Conservation (phyloP, 257 asterid genomes). For the Asclepias syriaca region DNA sequence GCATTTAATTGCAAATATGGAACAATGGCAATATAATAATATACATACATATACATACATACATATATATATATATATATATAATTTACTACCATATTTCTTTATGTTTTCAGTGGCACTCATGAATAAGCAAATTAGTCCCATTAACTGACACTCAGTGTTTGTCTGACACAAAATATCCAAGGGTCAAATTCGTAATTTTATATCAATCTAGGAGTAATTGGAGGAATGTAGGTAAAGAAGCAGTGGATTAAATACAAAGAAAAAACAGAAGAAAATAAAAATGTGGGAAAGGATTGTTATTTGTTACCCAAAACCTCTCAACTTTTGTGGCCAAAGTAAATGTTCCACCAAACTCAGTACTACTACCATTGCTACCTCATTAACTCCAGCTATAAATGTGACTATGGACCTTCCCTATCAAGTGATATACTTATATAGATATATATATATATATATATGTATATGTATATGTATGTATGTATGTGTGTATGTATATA, state of each 20-base stretch:
- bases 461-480: too few relatives aligned
- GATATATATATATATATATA: too few relatives aligned
- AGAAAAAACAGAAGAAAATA: background rate
- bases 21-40: background rate
- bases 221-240: background rate
- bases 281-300: background rate
- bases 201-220: background rate
- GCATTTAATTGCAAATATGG: constrained; percentile 4
- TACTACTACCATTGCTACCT: background rate
- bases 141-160: background rate
- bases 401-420: background rate
- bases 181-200: too few relatives aligned
- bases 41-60: background rate
- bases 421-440: too few relatives aligned
- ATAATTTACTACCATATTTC: background rate
- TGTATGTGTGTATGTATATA: too few relatives aligned
- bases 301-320: background rate
- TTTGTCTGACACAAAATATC: background rate
- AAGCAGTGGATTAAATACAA: background rate
- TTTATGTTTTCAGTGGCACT: background rate
- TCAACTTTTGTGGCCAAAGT: background rate
- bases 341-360: constrained; percentile 7
- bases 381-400: background rate
- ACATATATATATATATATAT: too few relatives aligned
- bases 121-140: background rate